phyloP scores from a whole-genome alignment of 805 yeast species.

The Pichia cephalocereana region DNA sequence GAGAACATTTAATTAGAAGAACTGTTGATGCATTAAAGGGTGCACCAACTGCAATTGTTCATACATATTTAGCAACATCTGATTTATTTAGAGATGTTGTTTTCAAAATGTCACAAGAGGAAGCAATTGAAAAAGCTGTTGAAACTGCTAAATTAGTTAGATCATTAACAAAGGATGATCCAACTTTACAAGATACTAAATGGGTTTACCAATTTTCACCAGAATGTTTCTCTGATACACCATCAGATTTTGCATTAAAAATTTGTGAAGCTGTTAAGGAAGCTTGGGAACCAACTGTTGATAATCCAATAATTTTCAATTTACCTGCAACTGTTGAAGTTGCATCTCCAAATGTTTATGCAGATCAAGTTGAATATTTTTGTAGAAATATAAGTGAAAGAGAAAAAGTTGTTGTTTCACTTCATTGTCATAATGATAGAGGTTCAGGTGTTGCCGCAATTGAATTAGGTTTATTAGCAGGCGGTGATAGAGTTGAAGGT shows the following conservation, averaged over 20 bases:
- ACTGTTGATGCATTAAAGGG: constrained; percentile 68
- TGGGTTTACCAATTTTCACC: constrained; percentile 76
- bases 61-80: constrained; percentile 67
- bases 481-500: constrained; percentile 80
- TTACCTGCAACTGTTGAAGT: constrained; percentile 78
- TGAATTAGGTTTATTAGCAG: constrained; percentile 70
- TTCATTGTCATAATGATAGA: constrained; percentile 73
- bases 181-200: constrained; percentile 47
- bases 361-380: constrained; percentile 74
- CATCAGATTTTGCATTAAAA: constrained; percentile 62
- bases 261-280: constrained; percentile 73
- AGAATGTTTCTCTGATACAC: constrained; percentile 69
- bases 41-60: constrained; percentile 64
- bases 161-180: constrained; percentile 68
- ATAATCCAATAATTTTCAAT: constrained; percentile 67
- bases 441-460: constrained; percentile 83
- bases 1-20: constrained; percentile 65
- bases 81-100: constrained; percentile 70
- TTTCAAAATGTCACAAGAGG: constrained; percentile 60
- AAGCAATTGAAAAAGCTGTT: constrained; percentile 59
- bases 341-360: constrained; percentile 65
- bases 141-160: constrained; percentile 61
- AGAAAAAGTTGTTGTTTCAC: constrained; percentile 60
- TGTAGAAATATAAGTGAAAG: constrained; percentile 58
- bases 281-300: constrained; percentile 73